phyloP scores from a whole-genome alignment of 495 filamentous ascomycete species.

The Endocarpon pusillum region DNA sequence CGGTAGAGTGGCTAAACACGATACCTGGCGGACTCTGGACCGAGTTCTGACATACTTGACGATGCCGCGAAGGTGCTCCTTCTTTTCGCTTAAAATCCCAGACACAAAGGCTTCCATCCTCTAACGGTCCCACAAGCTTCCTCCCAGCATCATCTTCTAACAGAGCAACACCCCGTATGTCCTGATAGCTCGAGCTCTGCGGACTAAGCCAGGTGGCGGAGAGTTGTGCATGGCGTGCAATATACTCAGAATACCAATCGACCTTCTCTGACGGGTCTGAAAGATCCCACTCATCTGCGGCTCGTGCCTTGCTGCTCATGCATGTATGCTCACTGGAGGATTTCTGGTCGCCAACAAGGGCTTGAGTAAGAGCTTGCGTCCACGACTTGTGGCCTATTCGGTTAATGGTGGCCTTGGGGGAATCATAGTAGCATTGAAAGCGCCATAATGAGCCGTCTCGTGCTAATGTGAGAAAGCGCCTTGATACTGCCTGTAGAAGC shows the following conservation, averaged over 20 bases:
- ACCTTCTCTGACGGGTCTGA: conserved; percentile 34
- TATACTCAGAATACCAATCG: conserved; percentile 79
- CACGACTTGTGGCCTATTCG: conserved; percentile 14
- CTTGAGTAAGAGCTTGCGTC: conserved; percentile 15
- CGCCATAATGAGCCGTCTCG: conserved; percentile 68
- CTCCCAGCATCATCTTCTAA: conserved; percentile 28
- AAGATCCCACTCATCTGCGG: conserved; percentile 68
- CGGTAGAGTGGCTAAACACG: conserved; percentile 31
- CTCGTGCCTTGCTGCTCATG: conserved; percentile 25
- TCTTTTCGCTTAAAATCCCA: conserved; percentile 62
- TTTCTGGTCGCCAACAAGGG: conserved; percentile 16
- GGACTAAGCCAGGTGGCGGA: conserved; percentile 50
- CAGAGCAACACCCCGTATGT: conserved; percentile 50
- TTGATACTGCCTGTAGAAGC: conserved; percentile 52
- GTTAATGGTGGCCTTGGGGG: conserved; percentile 34
- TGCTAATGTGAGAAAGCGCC: conserved; percentile 44
- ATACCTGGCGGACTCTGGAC: conserved; percentile 49
- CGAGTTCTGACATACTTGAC: conserved; percentile 49
- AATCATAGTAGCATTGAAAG: conserved; percentile 53
- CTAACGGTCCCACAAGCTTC: conserved; percentile 60
- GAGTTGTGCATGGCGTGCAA: conserved; percentile 61
- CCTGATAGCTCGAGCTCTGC: conserved; percentile 16
- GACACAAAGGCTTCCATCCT: conserved; percentile 69
- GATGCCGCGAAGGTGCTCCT: conserved; percentile 23
- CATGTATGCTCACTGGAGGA: conserved; percentile 19